Percentiles rank a stretch among this genome's conserved stretches.
Conservation (phyloP, 495 filamentous ascomycete genomes). For the Penicillium cosmopolitanum region DNA sequence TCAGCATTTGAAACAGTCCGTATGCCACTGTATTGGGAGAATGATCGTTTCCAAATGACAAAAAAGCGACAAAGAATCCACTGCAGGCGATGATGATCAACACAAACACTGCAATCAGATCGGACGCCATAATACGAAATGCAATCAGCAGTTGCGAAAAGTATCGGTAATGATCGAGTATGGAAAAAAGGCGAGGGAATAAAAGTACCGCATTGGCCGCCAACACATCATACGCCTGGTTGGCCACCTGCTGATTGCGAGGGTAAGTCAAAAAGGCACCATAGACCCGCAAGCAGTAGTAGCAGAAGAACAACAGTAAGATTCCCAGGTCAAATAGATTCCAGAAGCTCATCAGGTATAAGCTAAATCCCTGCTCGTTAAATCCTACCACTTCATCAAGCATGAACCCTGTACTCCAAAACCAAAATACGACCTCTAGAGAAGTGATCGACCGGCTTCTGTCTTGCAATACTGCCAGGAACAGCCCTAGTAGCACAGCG, state of each 20-base stretch:
- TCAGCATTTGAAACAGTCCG: slow-evolving; percentile 86
- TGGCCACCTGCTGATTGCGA: slow-evolving; percentile 62
- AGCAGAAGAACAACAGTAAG: slow-evolving; percentile 79
- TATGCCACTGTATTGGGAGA: slow-evolving; percentile 73
- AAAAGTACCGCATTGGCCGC: slow-evolving; percentile 87
- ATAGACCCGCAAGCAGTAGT: slow-evolving; percentile 86
- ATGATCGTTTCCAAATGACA: slow-evolving; percentile 71
- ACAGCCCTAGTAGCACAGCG: slow-evolving; percentile 79
- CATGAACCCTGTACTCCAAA: slow-evolving; percentile 97
- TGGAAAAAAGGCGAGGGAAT: slow-evolving; percentile 86
- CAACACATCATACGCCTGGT: slow-evolving; percentile 87
- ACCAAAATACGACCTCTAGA: slow-evolving; percentile 88
- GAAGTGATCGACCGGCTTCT: slow-evolving; percentile 75
- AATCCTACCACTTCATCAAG: slow-evolving; percentile 93
- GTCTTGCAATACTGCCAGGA: slow-evolving; percentile 71
- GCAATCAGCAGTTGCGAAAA: slow-evolving; percentile 93
- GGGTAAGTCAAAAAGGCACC: slow-evolving; percentile 77
- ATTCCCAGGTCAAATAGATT: slow-evolving; percentile 93
- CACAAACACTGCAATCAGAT: slow-evolving; percentile 80
- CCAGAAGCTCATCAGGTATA: slow-evolving; percentile 97
- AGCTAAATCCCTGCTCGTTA: slow-evolving; percentile 89
- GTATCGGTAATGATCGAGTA: slow-evolving; percentile 91
- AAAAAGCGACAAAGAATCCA: slow-evolving; percentile 92
- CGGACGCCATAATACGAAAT: slow-evolving; percentile 88
- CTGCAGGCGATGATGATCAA: slow-evolving; percentile 84